phyloP scores from a whole-genome alignment of 176 grass and related monocot species.

The Phyllostachys edulis region DNA sequence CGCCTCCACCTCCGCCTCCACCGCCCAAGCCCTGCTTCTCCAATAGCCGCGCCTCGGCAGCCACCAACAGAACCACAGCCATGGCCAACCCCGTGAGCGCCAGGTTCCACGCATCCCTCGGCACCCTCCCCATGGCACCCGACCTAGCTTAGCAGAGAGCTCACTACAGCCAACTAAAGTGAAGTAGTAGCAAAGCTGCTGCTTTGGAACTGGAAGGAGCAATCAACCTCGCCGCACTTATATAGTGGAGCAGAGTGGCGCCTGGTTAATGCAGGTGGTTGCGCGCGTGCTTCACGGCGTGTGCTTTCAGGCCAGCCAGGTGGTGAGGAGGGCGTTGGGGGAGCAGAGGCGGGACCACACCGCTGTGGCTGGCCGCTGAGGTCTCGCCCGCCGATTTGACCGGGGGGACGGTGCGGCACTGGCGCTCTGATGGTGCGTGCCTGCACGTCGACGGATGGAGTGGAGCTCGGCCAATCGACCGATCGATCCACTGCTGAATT shows the following conservation, averaged over 20 bases:
- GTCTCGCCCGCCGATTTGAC: conserved; percentile 18
- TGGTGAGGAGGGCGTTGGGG: background rate
- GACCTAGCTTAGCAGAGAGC: background rate
- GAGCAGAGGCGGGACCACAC: background rate
- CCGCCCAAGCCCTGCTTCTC: conserved; percentile 25
- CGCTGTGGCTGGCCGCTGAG: background rate
- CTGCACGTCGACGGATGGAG: background rate
- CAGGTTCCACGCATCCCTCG: background rate
- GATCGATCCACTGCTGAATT: background rate
- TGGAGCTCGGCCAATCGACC: background rate
- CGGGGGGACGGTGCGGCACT: background rate
- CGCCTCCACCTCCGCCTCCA: conserved; percentile 23
- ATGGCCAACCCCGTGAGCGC: conserved; percentile 20
- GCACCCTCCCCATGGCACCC: conserved; percentile 24
- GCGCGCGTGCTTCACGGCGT: background rate
- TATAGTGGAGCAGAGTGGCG: conserved; percentile 27
- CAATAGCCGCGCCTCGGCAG: background rate
- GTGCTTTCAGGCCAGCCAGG: conserved; percentile 28
- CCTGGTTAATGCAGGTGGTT: conserved; percentile 19
- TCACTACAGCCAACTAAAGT: background rate
- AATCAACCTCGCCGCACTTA: background rate
- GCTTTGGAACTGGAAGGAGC: conserved; percentile 6
- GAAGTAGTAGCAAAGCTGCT: background rate
- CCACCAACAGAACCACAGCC: conserved; percentile 1
- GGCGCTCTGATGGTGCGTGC: background rate